Base-by-base conservation (phyloP, 1,284 basidiomycete genomes). In the Blastosporella zonata region DNA sequence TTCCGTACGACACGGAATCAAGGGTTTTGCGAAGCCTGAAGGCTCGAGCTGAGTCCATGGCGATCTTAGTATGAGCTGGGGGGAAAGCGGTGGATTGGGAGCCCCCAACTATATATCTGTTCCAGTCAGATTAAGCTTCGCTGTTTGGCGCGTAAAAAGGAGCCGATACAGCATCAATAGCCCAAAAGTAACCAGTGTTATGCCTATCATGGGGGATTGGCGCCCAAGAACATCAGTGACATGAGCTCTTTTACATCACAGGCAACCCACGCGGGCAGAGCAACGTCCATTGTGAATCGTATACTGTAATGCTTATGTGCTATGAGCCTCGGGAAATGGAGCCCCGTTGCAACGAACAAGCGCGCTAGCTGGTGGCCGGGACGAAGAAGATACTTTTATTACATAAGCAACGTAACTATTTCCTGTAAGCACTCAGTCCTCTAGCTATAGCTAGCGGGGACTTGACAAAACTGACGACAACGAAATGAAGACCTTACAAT, bases 11-110 rank as follows among this genome's bases (percentile, higher is more conserved):
- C 21, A 68, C 52, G 10, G 51, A 25, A 27, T 62, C 47, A 34
- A 67, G 63, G 2, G 58, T 46, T 36, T 57, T 62, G 6, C 50
- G 58, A 25, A 68, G 61, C 31, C 49, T 56, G 18, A 47, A 7
- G 29, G 25, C 41, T 43, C 41, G 36, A 37, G 12, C 36, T 22
- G 36, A 20, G 20, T 37, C 36, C 36, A 37, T 37, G 18, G 36
- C n/a, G 20, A 15, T n/a, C 13, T 33, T 6, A 15, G 20, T 12
- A 12, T 5, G 5, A 37, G 20, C 20, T 22, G 20, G 36, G 36
- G 18, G 36, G 9, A 17, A 6, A 2, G n/a, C 3, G 15, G 13
- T n/a, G 33, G 13, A 17, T 15, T 13, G 6, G 33, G n/a, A 18
- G 15, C 2, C 33, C 15, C 6, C 6, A 18, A 34, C 15, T 5